phyloP scores from a whole-genome alignment of 345 rosid genomes.

The Lumnitzera littorea region DNA sequence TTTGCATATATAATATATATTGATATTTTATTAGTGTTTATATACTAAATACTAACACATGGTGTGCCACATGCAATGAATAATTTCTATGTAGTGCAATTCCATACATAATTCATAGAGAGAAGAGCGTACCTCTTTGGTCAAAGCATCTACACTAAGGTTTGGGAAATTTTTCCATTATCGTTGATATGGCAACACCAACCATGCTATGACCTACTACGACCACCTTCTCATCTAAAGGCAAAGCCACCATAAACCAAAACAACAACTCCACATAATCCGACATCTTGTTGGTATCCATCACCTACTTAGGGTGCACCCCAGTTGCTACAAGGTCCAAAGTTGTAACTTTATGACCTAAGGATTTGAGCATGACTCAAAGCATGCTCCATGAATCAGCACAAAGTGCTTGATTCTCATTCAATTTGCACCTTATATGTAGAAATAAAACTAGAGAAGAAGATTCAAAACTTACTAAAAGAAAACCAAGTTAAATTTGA shows the following conservation, averaged over 20 bases:
- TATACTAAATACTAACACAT: too few species aligned
- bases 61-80: neutral
- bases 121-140: too few species aligned
- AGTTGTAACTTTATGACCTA: conserved; percentile 21
- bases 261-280: conserved; percentile 19
- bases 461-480: too few species aligned
- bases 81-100: too few species aligned
- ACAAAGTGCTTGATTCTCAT: conserved; percentile 13
- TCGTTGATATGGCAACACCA: conserved; percentile 22
- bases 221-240: conserved; percentile 20
- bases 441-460: too few species aligned
- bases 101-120: too few species aligned
- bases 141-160: conserved; percentile 11
- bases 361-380: conserved; percentile 28
- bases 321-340: conserved; percentile 25
- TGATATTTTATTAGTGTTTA: too few species aligned
- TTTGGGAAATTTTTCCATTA: conserved; percentile 31
- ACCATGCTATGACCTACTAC: conserved; percentile 34
- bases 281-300: conserved; percentile 6
- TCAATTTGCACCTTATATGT: neutral
- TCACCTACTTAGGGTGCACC: conserved; percentile 14
- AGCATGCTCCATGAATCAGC: conserved; percentile 23
- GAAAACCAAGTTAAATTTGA: too few species aligned
- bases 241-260: conserved; percentile 17
- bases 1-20: too few species aligned